Evolutionary conservation across 2,329 filamentous ascomycete species (phyloP).

Genomic region (Zymoseptoria tritici): DNA sequence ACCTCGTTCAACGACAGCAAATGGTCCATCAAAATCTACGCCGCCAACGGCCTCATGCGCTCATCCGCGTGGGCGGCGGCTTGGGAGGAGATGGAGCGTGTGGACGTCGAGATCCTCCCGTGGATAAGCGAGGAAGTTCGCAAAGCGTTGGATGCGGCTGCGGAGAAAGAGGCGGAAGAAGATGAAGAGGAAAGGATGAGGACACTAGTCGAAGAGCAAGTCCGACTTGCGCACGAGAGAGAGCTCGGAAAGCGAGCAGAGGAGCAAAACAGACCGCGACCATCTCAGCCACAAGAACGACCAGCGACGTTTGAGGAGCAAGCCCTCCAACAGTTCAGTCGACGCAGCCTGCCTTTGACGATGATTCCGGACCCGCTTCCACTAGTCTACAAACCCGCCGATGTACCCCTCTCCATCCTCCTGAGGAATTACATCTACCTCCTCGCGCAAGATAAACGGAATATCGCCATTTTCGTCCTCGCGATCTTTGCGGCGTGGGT

Average conservation of each 20-base stretch:
- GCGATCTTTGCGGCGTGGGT: slow-evolving; percentile 16
- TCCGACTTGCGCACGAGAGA: slow-evolving; percentile 9
- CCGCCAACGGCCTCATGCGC: slow-evolving; percentile 88
- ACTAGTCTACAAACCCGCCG: slow-evolving; percentile 26
- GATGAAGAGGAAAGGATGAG: slow-evolving; percentile 17
- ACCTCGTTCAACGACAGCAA: slow-evolving; percentile 42
- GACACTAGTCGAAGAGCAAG: slow-evolving; percentile 18
- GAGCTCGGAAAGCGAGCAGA: background rate
- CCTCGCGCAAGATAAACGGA: slow-evolving; percentile 46
- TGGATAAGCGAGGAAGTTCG: slow-evolving; percentile 55
- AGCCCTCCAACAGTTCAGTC: background rate
- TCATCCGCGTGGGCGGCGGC: slow-evolving; percentile 87
- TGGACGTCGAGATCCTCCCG: slow-evolving; percentile 85
- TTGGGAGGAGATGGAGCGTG: slow-evolving; percentile 98
- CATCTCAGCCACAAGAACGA: background rate
- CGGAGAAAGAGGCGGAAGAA: slow-evolving; percentile 38
- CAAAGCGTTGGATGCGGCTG: slow-evolving; percentile 49
- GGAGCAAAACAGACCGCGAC: background rate
- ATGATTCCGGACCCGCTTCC: slow-evolving; percentile 17
- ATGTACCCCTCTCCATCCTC: slow-evolving; percentile 47
- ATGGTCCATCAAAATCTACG: slow-evolving; percentile 82
- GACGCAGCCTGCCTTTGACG: background rate
- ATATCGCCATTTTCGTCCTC: slow-evolving; percentile 44
- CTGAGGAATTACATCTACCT: slow-evolving; percentile 48
- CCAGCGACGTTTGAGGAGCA: background rate